phyloP scores from a whole-genome alignment of 768 basidiomycete genomes.

The Ramaria sp. region DNA sequence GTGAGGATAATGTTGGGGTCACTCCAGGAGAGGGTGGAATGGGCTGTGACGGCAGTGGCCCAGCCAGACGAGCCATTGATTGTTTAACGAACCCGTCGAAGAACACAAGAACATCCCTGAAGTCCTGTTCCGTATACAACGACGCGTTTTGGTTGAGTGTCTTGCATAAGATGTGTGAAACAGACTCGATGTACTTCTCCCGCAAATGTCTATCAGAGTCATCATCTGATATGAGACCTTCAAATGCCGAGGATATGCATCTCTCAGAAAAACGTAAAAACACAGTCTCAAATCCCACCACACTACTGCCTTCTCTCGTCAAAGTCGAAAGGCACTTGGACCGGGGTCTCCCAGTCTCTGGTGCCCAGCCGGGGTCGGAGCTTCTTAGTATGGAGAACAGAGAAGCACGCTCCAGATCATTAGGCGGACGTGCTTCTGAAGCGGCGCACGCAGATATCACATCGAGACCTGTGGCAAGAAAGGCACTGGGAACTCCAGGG shows the following conservation, averaged over 20 bases:
- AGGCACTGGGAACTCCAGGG: constrained; percentile 36
- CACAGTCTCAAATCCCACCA: constrained; percentile 51
- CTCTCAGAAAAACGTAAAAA: constrained; percentile 45
- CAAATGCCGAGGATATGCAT: constrained; percentile 62
- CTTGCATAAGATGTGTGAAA: constrained; percentile 46
- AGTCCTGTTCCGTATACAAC: constrained; percentile 47
- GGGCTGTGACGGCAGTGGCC: constrained; percentile 47
- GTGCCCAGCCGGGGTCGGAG: constrained; percentile 37
- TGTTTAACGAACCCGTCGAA: constrained; percentile 50
- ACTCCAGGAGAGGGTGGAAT: neutral
- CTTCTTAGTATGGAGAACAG: constrained; percentile 56
- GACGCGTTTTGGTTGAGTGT: constrained; percentile 45
- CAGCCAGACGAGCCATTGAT: constrained; percentile 36
- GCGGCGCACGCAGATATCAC: constrained; percentile 56
- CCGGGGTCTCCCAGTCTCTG: constrained; percentile 63
- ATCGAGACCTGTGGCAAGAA: constrained; percentile 64
- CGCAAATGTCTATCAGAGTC: constrained; percentile 30
- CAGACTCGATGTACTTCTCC: constrained; percentile 51
- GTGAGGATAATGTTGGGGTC: constrained; percentile 26
- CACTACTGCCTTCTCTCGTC: constrained; percentile 47
- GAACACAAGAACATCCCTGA: constrained; percentile 47
- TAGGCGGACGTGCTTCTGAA: constrained; percentile 39
- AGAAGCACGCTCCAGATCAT: constrained; percentile 37
- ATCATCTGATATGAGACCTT: constrained; percentile 27
- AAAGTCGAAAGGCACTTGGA: constrained; percentile 59